phyloP scores from a whole-genome alignment of 345 rosid genomes.

The Pistacia integerrima region DNA sequence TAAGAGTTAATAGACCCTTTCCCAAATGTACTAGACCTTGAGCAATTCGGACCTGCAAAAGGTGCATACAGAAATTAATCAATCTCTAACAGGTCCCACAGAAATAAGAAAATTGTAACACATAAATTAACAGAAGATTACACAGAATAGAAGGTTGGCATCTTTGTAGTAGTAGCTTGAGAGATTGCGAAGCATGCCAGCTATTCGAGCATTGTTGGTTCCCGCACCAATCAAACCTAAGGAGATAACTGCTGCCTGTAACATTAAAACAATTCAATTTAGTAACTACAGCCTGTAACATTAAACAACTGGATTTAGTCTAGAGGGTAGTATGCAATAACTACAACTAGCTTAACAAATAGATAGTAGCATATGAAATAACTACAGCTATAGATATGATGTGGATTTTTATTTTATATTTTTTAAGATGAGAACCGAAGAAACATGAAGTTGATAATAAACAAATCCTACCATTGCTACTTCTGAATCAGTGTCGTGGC shows the following conservation, averaged over 20 bases:
- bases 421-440: too few species aligned
- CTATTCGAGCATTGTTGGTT: conserved; percentile 94
- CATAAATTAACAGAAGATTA: conserved; percentile 35
- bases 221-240: conserved; percentile 96
- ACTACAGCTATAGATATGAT: neutral
- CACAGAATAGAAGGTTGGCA: conserved; percentile 85
- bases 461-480: conserved; percentile 78
- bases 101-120: neutral
- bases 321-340: too few species aligned
- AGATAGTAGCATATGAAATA: conserved; percentile 2
- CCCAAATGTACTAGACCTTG: conserved; percentile 96
- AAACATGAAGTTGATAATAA: too few species aligned
- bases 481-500: conserved; percentile 97
- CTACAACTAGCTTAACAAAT: conserved; percentile 4
- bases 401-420: conserved; percentile 2
- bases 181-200: conserved; percentile 96
- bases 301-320: too few species aligned
- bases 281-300: too few species aligned
- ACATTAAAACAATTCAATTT: conserved; percentile 19
- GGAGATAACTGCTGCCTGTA: conserved; percentile 86
- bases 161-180: conserved; percentile 95
- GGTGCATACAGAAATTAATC: conserved; percentile 20
- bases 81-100: neutral
- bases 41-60: conserved; percentile 83
- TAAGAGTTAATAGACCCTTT: conserved; percentile 89